Conservation (phyloP, 1,139 yeast genomes). For the Eremothecium cymbalariae region DNA sequence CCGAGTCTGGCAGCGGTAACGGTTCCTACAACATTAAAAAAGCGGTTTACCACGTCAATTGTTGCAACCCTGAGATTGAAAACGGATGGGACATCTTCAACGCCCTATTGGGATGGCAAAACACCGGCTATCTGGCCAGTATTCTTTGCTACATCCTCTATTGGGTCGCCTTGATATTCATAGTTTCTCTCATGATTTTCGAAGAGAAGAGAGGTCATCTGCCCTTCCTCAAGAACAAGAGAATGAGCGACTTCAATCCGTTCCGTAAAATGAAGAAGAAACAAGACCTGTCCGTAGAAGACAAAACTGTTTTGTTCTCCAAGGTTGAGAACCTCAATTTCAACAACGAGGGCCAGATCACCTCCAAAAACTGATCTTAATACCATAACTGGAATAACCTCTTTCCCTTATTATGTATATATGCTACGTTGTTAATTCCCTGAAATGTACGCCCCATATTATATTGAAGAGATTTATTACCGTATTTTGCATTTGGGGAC, state of each 20-base stretch:
- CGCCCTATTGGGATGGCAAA: conserved; percentile 84
- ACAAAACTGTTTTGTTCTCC: conserved; percentile 48
- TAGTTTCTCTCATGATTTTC: conserved; percentile 51
- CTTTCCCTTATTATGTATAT: not conserved
- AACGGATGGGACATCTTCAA: conserved; percentile 93
- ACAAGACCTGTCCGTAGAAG: conserved; percentile 37
- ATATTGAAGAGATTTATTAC: no score
- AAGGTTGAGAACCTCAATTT: conserved; percentile 36
- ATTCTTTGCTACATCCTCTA: conserved; percentile 76
- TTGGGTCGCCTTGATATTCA: conserved; percentile 59
- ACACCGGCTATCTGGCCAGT: conserved; percentile 83
- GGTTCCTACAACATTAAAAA: conserved; percentile 36
- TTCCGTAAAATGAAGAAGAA: conserved; percentile 62
- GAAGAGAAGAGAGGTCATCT: conserved; percentile 64
- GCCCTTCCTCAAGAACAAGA: conserved; percentile 49
- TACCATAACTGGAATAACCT: not conserved
- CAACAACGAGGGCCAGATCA: conserved; percentile 28
- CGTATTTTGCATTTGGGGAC: no score
- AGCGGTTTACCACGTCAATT: conserved; percentile 83
- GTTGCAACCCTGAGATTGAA: conserved; percentile 84
- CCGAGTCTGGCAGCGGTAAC: conserved; percentile 85
- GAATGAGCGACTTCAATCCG: conserved; percentile 39
- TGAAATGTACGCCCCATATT: no score
- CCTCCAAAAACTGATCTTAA: not conserved
- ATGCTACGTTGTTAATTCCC: not conserved